Base-by-base conservation (phyloP, 2,329 filamentous ascomycete species). In the Keithomyces neogunnii region DNA sequence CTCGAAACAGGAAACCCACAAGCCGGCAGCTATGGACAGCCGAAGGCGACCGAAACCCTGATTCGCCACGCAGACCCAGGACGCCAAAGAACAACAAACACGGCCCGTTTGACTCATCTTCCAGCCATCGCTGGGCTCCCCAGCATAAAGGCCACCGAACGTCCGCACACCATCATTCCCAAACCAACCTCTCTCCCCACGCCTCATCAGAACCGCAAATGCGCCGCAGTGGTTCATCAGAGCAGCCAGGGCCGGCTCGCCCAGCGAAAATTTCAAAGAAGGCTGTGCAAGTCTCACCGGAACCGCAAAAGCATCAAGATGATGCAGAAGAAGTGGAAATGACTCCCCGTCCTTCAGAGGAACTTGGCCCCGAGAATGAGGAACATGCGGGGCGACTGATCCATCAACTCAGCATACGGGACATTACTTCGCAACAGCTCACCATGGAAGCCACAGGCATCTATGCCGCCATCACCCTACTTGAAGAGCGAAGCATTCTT, bases 401-500 rank as follows among this genome's bases (percentile, higher is more conserved):
- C 28, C 54, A 51, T 1, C 56, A 89, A 57, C 82, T 79, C 0
- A 77, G 84, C 48, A 88, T 83, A 0, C 70, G 83, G 0, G 78
- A 82, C 0, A 90, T 93, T 6, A 85, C 84, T 0, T 84, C 89
- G 54, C 85, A 90, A 1, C 86, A 95, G 58, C 74, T 96, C 0
- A 81, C 89, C 0, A 82, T 83, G 0, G 89, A 96, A 60, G 86
- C 95, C 0, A 89, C 89, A 52, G 84, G 84, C 0, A 93, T 93
- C 3, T 95, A 96, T 60, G 83, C 85, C 0, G 89, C 88, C 0
- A 69, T 96, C 0, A 84, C 89, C 0, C 88, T 93, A 82, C 88
- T 96, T 0, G 92, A 97, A 63, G 82, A 80, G 29, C 89, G 93
- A 59, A 92, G 89, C 59, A 91, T 95, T 0, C 86, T 95, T 50